These are phyloP conservation scores for Eucalyptus erythrocorys DNA, from an alignment of 345 rosid species.

Conservation along the genomic window DNA sequence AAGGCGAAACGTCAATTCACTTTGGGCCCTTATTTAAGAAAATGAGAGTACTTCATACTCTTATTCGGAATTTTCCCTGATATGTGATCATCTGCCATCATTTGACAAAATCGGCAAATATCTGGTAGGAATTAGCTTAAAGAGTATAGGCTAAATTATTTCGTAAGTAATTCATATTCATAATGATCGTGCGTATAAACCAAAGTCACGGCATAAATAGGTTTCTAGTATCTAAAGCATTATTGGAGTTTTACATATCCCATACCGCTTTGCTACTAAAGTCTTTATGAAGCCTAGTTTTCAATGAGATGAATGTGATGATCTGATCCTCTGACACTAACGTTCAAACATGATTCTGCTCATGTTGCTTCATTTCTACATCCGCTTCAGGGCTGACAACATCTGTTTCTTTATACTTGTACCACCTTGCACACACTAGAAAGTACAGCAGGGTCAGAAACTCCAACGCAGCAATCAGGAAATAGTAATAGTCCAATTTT, in stretches of 20 bases:
- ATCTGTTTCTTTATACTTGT: conserved; percentile 12
- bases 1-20: too few relatives aligned
- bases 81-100: background rate
- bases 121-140: background rate
- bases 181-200: background rate
- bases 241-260: background rate
- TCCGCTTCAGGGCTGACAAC: background rate
- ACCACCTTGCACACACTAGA: conserved; percentile 22
- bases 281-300: background rate
- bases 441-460: conserved; percentile 17
- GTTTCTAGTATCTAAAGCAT: too few relatives aligned
- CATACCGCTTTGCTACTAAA: background rate
- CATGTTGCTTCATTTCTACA: background rate
- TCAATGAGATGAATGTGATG: background rate
- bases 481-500: conserved; percentile 29
- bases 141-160: background rate
- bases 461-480: conserved; percentile 19
- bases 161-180: background rate
- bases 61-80: too few relatives aligned
- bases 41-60: accelerated
- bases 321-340: background rate
- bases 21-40: accelerated
- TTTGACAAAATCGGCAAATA: background rate
- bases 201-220: background rate
- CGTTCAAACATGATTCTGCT: background rate